phyloP scores from a whole-genome alignment of 768 basidiomycete genomes.

The Pleurotus giganteus region DNA sequence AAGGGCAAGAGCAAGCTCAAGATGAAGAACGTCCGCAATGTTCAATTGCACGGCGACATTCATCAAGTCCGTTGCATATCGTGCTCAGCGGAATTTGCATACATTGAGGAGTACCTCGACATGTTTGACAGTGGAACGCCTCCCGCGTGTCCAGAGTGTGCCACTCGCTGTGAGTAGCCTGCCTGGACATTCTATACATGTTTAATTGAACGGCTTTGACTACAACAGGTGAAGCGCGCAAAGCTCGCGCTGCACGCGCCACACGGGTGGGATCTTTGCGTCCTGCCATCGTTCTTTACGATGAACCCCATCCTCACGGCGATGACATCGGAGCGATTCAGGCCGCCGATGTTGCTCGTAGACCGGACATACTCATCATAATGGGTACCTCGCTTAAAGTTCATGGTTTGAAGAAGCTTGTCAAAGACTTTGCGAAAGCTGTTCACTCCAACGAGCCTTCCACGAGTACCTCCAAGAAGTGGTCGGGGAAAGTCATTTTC shows the following conservation, averaged over 20 bases:
- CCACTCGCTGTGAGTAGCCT: conserved; percentile 65
- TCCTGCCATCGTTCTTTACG: conserved; percentile 93
- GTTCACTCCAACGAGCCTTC: conserved; percentile 58
- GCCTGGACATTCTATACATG: conserved; percentile 1
- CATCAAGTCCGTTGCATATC: conserved; percentile 85
- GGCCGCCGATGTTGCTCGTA: conserved; percentile 67
- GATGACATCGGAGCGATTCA: conserved; percentile 90
- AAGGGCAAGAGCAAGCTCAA: conserved; percentile 71
- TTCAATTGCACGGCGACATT: conserved; percentile 94
- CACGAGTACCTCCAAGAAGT: conserved; percentile 35
- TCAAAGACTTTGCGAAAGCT: conserved; percentile 89
- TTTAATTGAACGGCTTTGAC: conserved; percentile 8
- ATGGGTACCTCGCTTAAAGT: conserved; percentile 98
- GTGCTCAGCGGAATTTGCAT: conserved; percentile 80
- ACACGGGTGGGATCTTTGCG: conserved; percentile 83
- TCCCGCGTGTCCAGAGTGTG: conserved; percentile 87
- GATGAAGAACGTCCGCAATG: conserved; percentile 75
- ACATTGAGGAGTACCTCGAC: conserved; percentile 56
- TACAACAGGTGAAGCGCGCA: conserved; percentile 61
- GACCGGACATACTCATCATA: conserved; percentile 91
- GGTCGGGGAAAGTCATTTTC: conserved; percentile 75
- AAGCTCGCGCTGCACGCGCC: conserved; percentile 80
- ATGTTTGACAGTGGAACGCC: conserved; percentile 69
- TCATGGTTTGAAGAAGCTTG: conserved; percentile 89
- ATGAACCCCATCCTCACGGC: conserved; percentile 88